Base-by-base conservation (phyloP, 805 yeast genomes). In the Sungouiella blattae region DNA sequence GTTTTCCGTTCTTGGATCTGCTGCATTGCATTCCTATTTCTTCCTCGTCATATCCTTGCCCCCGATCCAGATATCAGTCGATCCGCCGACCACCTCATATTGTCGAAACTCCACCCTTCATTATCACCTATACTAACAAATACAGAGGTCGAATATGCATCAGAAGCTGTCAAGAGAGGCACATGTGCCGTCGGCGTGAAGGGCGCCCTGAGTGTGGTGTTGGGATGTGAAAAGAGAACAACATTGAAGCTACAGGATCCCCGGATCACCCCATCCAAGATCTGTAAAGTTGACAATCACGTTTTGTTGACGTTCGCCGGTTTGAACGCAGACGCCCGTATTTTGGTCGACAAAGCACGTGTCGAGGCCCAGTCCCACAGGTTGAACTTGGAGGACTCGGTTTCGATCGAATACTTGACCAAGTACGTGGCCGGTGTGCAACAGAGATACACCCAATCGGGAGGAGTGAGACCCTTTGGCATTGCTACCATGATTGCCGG, bases 381-480 rank as follows among this genome's bases (percentile, higher is more conserved):
- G 59, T 75, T 93, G 52, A 87, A 91, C n/a, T 74, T 91, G 54
- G 98, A 91, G 59, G 98, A 93, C 57, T 83, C 97, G 1, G 96
- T 88, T 7, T 71, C 87, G 12, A 75, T 93, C 39, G 98, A 93
- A 57, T 93, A 89, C 60, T 71, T 93, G 60, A 87, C 98, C 24
- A 83, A 84, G 60, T 87, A 87, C 54, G 87, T 93, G 44, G 98
- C 98, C n/a, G 96, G 97, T 15, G 91, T 91, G 29, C 97, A 93
- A 64, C 98, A 93, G 61, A 78, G 82, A 61, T 93, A 91, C 65
- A 93, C 98, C 5, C 98, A 93, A 64, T 81, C 94, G 33, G 98
- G 98, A 49, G 98, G 98, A 62, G 96, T 93, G 17, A 78, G 98
- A 63, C 98, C 98, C 14, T 93, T 93, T 60, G 98, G 98, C 39